These are phyloP conservation scores for Corinectria fuckeliana DNA, from an alignment of 2,329 filamentous ascomycete species.

Conservation along the genomic window DNA sequence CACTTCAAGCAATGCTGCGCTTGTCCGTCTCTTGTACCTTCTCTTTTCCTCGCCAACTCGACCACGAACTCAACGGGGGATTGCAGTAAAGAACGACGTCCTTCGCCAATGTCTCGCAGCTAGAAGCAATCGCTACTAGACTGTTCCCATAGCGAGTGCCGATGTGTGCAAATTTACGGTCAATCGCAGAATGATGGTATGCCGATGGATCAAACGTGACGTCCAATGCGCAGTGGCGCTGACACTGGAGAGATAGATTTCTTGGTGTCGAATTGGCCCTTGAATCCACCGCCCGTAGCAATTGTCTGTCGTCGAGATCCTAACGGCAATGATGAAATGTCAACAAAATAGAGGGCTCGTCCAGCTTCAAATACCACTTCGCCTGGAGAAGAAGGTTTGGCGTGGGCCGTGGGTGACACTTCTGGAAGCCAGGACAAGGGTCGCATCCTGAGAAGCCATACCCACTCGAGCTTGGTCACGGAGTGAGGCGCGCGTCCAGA, in stretches of 20 bases:
- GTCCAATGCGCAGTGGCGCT: conserved; percentile 4
- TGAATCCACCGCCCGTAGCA: background rate
- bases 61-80: background rate
- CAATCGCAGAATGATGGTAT: conserved; percentile 2
- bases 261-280: background rate
- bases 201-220: background rate
- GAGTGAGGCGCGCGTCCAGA: conserved; percentile 14
- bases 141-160: background rate
- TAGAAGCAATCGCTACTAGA: background rate
- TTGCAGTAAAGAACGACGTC: background rate
- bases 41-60: background rate
- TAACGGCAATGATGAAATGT: conserved; percentile 7
- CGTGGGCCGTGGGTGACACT: conserved; percentile 28
- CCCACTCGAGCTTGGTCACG: conserved; percentile 32
- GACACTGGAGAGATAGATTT: background rate
- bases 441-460: conserved; percentile 28
- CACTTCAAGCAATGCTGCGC: background rate
- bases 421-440: conserved; percentile 31
- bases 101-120: background rate
- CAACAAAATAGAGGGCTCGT: conserved; percentile 11
- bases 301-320: background rate
- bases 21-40: background rate
- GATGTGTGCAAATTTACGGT: conserved; percentile 4
- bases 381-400: conserved; percentile 12
- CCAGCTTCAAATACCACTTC: conserved; percentile 26